These are phyloP conservation scores for Fonsecaea pedrosoi DNA, from an alignment of 2,329 filamentous ascomycete species.

Conservation along the genomic window DNA sequence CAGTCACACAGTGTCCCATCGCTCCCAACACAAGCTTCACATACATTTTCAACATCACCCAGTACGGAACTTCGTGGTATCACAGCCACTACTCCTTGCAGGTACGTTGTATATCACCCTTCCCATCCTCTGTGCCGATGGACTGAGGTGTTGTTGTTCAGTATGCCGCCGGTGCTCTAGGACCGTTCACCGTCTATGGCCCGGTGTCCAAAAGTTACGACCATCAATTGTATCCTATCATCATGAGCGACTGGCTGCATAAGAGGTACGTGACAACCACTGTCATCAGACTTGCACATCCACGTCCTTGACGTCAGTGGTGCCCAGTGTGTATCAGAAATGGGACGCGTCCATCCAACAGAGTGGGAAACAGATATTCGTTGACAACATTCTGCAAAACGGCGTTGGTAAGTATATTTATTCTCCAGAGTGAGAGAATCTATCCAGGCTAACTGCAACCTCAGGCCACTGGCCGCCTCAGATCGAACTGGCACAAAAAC, in stretches of 20 bases:
- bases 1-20: slow-evolving; percentile 58
- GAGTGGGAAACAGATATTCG: not conserved
- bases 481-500: not conserved
- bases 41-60: slow-evolving; percentile 63
- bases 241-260: slow-evolving; percentile 16
- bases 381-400: slow-evolving; percentile 15
- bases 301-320: not conserved
- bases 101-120: not conserved
- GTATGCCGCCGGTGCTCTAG: slow-evolving; percentile 13
- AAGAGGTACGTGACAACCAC: not conserved
- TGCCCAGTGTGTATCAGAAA: slow-evolving; percentile 1
- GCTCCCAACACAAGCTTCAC: slow-evolving; percentile 59
- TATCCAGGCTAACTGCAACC: not conserved
- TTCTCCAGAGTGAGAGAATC: no score
- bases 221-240: slow-evolving; percentile 6
- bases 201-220: slow-evolving; percentile 9
- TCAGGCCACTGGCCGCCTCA: slow-evolving; percentile 10
- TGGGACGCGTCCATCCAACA: not conserved
- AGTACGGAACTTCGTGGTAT: slow-evolving; percentile 65
- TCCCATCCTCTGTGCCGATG: not conserved
- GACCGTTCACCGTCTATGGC: slow-evolving; percentile 14
- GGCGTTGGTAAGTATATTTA: slow-evolving; percentile 10
- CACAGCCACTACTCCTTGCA: slow-evolving; percentile 60
- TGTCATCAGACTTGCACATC: not conserved
- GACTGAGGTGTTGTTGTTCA: not conserved